Evolutionary conservation across 331 rosid genomes (phyloP).

Genomic region (Malus hybrid): DNA sequence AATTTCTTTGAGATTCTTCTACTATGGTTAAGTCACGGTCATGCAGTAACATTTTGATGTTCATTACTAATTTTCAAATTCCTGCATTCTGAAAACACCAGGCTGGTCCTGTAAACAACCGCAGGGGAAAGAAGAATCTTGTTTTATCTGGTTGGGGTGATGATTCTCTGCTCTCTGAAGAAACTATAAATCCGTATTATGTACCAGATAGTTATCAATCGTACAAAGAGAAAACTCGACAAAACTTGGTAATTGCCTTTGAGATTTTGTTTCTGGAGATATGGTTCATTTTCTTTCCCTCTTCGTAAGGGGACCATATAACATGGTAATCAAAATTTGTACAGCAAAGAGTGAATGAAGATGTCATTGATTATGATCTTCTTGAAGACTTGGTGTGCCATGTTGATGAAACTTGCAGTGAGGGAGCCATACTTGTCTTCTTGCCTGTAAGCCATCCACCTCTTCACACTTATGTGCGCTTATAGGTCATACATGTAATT

Average conservation of each 20-base stretch:
- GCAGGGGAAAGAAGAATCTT: slow-evolving; percentile 90
- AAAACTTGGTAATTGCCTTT: slow-evolving; percentile 56
- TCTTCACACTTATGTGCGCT: slow-evolving; percentile 10
- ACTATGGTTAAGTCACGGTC: neutral
- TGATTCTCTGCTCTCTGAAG: slow-evolving; percentile 77
- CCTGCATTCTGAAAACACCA: slow-evolving; percentile 34
- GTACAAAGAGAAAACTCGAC: slow-evolving; percentile 69
- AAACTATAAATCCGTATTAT: slow-evolving; percentile 56
- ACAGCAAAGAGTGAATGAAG: slow-evolving; percentile 84
- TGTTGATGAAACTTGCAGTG: slow-evolving; percentile 65
- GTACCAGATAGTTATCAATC: slow-evolving; percentile 48
- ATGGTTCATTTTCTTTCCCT: neutral
- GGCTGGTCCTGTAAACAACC: slow-evolving; percentile 57
- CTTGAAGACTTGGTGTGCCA: slow-evolving; percentile 82
- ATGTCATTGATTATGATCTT: slow-evolving; percentile 90
- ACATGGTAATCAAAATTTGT: slow-evolving; percentile 7
- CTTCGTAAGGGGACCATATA: slow-evolving; percentile 3
- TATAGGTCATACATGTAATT: neutral
- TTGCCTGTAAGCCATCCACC: slow-evolving; percentile 63
- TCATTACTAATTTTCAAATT: neutral
- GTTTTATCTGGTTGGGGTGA: slow-evolving; percentile 92
- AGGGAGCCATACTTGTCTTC: slow-evolving; percentile 91
- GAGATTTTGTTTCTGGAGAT: slow-evolving; percentile 8
- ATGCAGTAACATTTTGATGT: neutral
- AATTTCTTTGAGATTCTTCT: neutral